Conservation (phyloP, 305 asterid genomes). For the Fraxinus floribunda region DNA sequence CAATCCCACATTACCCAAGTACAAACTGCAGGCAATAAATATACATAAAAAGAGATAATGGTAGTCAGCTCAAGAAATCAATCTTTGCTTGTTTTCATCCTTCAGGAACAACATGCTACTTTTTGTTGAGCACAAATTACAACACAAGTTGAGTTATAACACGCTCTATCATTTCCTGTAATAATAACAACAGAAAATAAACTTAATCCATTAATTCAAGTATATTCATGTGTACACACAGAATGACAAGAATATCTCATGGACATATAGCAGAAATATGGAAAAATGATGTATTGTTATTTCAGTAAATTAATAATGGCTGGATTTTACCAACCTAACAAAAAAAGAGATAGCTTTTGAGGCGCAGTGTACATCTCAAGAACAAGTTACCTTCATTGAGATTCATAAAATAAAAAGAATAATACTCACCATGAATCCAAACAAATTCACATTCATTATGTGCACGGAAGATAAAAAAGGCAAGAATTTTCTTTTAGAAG, state of each 20-base stretch:
- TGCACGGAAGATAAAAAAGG: neutral
- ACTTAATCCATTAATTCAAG: neutral
- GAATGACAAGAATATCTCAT: neutral
- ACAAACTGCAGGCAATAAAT: neutral
- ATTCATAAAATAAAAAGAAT: neutral
- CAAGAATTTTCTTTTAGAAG: neutral
- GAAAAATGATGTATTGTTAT: neutral
- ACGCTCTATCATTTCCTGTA: neutral
- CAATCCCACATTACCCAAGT: conserved; percentile 5
- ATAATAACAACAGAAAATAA: neutral
- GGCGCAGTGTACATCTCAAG: neutral
- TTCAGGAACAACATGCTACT: conserved; percentile 2
- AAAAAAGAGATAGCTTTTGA: neutral
- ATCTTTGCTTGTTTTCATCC: neutral
- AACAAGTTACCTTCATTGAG: neutral
- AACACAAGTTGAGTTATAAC: neutral
- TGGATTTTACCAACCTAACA: neutral
- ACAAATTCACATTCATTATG: neutral
- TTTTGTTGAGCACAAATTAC: neutral
- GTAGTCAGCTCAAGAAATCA: neutral
- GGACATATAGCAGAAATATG: neutral
- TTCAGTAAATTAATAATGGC: neutral
- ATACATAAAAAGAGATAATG: neutral
- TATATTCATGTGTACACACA: neutral
- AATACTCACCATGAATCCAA: neutral